These are phyloP conservation scores for Phytophthora brassicae DNA, from an alignment of 352 stramenopile species.

Conservation along the genomic window DNA sequence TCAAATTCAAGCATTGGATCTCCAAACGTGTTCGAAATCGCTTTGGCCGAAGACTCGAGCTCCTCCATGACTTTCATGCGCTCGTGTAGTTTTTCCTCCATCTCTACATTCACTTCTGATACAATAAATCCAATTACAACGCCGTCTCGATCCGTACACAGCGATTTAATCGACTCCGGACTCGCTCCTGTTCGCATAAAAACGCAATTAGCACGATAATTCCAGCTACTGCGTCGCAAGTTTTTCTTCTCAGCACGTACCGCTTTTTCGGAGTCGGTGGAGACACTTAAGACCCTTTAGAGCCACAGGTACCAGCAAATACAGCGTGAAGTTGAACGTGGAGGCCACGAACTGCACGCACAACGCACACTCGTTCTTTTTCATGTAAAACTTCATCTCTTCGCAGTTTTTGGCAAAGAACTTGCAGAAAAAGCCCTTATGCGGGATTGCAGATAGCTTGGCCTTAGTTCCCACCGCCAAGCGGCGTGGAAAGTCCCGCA, in stretches of 20 bases:
- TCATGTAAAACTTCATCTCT: constrained; percentile 89
- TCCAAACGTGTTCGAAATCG: constrained; percentile 76
- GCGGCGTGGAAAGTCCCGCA: constrained; percentile 78
- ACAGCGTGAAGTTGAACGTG: constrained; percentile 87
- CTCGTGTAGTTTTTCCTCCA: constrained; percentile 77
- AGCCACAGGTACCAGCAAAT: constrained; percentile 67
- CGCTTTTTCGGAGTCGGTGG: constrained; percentile 76
- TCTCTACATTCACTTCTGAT: constrained; percentile 84
- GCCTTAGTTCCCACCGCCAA: constrained; percentile 75
- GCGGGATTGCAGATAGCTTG: constrained; percentile 80
- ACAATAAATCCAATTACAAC: constrained; percentile 88
- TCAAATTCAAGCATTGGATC: constrained; percentile 88
- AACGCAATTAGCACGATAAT: background rate
- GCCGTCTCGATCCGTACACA: constrained; percentile 81
- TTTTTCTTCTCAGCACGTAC: constrained; percentile 34
- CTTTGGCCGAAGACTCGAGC: constrained; percentile 69
- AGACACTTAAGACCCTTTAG: constrained; percentile 77
- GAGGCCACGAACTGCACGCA: constrained; percentile 81
- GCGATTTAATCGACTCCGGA: constrained; percentile 79
- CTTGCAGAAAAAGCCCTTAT: constrained; percentile 89
- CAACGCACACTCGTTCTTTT: constrained; percentile 80
- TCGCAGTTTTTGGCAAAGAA: constrained; percentile 85
- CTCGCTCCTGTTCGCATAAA: constrained; percentile 55
- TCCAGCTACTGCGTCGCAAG: background rate
- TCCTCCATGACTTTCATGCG: constrained; percentile 83